phyloP scores from a whole-genome alignment of 1,284 basidiomycete species.

The Tranzscheliella williamsii region DNA sequence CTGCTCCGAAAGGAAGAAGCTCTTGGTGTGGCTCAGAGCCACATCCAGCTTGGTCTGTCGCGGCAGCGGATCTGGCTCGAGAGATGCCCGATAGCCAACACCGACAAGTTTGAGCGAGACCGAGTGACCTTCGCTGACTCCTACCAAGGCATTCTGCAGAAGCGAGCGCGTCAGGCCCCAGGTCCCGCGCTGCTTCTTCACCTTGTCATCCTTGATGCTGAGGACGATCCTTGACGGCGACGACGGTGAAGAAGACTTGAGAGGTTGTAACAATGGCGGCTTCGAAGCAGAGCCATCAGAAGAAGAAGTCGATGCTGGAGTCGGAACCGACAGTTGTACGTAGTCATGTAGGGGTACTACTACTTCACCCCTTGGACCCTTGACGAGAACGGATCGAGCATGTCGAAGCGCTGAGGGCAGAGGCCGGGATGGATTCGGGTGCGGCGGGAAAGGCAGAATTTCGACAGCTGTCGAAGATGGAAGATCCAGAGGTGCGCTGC shows the following conservation, averaged over 20 bases:
- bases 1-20: conserved; percentile 37
- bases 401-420: conserved; percentile 40
- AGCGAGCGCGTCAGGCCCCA: conserved; percentile 93
- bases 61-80: conserved; percentile 76
- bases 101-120: conserved; percentile 86
- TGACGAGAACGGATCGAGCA: conserved; percentile 47
- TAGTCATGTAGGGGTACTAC: conserved; percentile 51
- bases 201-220: conserved; percentile 72
- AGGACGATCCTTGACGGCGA: conserved; percentile 58
- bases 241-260: not conserved
- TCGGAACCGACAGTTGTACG: conserved; percentile 26
- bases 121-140: conserved; percentile 85
- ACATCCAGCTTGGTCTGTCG: conserved; percentile 33
- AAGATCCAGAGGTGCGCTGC: conserved; percentile 45
- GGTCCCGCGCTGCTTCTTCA: conserved; percentile 79
- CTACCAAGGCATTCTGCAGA: conserved; percentile 83
- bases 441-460: conserved; percentile 51
- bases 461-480: conserved; percentile 34
- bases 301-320: too few relatives aligned
- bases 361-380: conserved; percentile 49
- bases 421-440: conserved; percentile 49
- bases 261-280: not conserved
- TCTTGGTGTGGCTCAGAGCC: conserved; percentile 22
- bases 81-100: conserved; percentile 85
- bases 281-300: too few relatives aligned